phyloP scores from a whole-genome alignment of 495 filamentous ascomycete species.

The Daldinia loculata region DNA sequence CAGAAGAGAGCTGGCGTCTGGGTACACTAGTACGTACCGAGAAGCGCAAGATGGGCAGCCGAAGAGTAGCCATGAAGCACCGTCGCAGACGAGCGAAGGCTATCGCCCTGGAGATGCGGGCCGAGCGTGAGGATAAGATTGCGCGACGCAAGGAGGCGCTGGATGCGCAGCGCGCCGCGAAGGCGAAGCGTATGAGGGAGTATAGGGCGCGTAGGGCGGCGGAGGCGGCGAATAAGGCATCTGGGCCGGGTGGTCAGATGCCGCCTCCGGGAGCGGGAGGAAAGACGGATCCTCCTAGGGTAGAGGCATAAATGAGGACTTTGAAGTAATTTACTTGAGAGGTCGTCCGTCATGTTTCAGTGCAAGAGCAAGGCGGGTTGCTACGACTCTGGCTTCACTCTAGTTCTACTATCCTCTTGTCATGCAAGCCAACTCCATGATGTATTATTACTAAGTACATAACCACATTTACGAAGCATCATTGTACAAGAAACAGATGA shows the following conservation, averaged over 20 bases:
- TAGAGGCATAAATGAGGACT: constrained; percentile 12
- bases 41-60: constrained; percentile 44
- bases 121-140: constrained; percentile 45
- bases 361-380: neutral
- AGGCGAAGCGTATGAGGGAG: constrained; percentile 35
- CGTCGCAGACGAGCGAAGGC: constrained; percentile 36
- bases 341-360: neutral
- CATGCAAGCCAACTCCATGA: neutral
- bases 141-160: constrained; percentile 45
- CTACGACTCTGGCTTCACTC: neutral
- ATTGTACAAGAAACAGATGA: neutral
- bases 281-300: constrained; percentile 23
- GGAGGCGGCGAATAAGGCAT: constrained; percentile 20
- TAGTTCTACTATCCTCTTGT: neutral
- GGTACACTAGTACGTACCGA: constrained; percentile 59
- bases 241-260: constrained; percentile 4
- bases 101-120: constrained; percentile 44
- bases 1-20: constrained; percentile 86
- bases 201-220: constrained; percentile 32
- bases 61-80: constrained; percentile 40
- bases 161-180: constrained; percentile 34
- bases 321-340: neutral
- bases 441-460: constrained; percentile 15
- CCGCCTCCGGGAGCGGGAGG: constrained; percentile 12
- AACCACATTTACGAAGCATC: neutral